Percentiles rank a stretch among this genome's conserved stretches.
Conservation (phyloP, 129 eudicot genomes). For the Solidago caesia region DNA sequence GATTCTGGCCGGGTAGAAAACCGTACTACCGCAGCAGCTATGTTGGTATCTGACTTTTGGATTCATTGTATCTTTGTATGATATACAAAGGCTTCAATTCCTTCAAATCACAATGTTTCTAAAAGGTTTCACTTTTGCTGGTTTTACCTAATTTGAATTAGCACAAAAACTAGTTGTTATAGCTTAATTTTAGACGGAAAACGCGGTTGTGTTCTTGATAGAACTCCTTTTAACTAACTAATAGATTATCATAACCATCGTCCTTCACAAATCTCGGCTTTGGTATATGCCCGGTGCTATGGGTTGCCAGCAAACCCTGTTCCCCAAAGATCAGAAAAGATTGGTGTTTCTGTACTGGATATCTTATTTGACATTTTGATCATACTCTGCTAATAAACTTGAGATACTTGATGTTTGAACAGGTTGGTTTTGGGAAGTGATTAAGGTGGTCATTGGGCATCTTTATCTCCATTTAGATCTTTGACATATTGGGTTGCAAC, state of each 20-base stretch:
- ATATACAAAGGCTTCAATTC: neutral
- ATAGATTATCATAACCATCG: neutral
- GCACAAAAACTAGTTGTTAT: neutral
- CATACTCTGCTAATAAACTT: neutral
- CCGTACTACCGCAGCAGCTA: neutral
- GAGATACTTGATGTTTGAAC: conserved; percentile 8
- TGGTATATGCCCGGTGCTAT: too few relatives aligned
- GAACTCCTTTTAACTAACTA: neutral
- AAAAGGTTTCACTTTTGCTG: neutral
- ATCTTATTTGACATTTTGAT: neutral
- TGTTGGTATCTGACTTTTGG: conserved; percentile 11
- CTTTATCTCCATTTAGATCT: conserved; percentile 14
- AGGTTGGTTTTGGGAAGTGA: conserved; percentile 3
- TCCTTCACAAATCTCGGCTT: neutral
- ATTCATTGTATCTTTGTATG: neutral
- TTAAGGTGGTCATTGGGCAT: neutral
- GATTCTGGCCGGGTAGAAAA: neutral
- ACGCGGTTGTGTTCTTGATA: neutral
- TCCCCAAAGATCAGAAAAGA: conserved; percentile 1
- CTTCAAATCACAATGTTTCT: neutral
- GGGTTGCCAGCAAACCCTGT: too few relatives aligned
- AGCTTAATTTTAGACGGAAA: neutral
- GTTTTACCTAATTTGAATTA: neutral
- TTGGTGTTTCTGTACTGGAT: neutral
- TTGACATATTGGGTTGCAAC: neutral